Evolutionary conservation across 1,139 yeast species (phyloP), one percentile per base, ranked within the genome.

Genomic region (Saccharomyces hybrid): DNA sequence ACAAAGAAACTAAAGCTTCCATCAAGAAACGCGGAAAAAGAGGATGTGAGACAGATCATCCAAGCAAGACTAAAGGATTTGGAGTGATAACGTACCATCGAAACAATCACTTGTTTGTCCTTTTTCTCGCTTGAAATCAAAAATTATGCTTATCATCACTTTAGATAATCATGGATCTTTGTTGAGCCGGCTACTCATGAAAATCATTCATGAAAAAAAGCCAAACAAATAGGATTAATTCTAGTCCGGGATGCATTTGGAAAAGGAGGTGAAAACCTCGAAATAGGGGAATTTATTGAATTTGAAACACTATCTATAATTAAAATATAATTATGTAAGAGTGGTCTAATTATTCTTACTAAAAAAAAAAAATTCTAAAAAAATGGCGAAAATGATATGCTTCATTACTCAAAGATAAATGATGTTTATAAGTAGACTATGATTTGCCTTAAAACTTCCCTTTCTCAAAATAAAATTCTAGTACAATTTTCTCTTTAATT

Each of bases 31-130:
- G 66, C 69, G 1, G 68, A 70, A 27, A 70, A 78, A 25, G 81
- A 77, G 52, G 86, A 83, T 53, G 77, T 84, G 25, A 84, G 83
- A 54, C 82, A 79, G 16, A 83, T 85, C 49, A 76, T 86, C 28
- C 77, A 78, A 48, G 73, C 78, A 51, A 73, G 91, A 60, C 70
- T 82, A 71, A 73, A 71, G 51, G 75, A 74, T 47, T 57, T 77
- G 19, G 77, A 72, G 53, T 71, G 14, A 19, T 26, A 19, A 3
- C 23, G 23, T 19, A 19, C 23, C 23, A 19, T 19, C 23, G 23
- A 19, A 19, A 19, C 3, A 19, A 19, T 19, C 23, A 19, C 23
- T 19, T 19, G 23, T 19, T 19, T 19, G 4, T 19, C 4, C 23
- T 19, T 19, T 19, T 19, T 5, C 19, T 28, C 11, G 4, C 16